Percentiles rank a stretch among this genome's conserved stretches.
Conservation (phyloP, 345 rosid species). For the Gossypium anomalum region DNA sequence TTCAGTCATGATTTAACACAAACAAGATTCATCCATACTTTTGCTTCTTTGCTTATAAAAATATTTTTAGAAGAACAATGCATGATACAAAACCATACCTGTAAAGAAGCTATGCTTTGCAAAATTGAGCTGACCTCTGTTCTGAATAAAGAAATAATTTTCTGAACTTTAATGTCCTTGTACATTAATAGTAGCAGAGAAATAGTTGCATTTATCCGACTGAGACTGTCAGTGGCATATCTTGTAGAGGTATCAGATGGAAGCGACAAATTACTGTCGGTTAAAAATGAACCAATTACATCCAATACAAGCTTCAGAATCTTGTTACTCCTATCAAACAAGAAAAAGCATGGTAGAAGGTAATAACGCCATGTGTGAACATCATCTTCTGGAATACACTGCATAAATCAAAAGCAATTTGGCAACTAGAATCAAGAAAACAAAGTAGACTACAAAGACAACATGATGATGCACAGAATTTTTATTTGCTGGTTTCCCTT, state of each 20-base stretch:
- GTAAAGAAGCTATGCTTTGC: slow-evolving; percentile 33
- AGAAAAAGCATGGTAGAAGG: slow-evolving; percentile 51
- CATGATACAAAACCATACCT: slow-evolving; percentile 40
- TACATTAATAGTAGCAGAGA: slow-evolving; percentile 52
- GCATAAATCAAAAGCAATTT: slow-evolving; percentile 24
- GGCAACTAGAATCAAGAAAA: not conserved
- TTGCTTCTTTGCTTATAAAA: not conserved
- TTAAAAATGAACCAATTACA: slow-evolving; percentile 34
- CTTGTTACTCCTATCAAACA: slow-evolving; percentile 55
- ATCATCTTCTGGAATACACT: slow-evolving; percentile 49
- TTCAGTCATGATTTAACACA: not conserved
- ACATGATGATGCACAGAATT: not conserved
- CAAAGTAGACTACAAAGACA: not conserved
- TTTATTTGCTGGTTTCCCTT: not conserved
- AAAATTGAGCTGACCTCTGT: slow-evolving; percentile 43
- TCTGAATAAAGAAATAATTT: slow-evolving; percentile 35
- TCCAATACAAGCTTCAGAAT: slow-evolving; percentile 44
- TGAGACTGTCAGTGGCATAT: slow-evolving; percentile 22
- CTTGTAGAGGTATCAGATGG: slow-evolving; percentile 20
- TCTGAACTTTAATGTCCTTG: slow-evolving; percentile 43
- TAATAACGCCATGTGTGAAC: slow-evolving; percentile 33
- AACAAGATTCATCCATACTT: not conserved
- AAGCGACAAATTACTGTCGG: slow-evolving; percentile 26
- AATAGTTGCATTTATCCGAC: slow-evolving; percentile 40
- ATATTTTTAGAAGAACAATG: not conserved